Evolutionary conservation across 2,329 filamentous ascomycete species (phyloP).

Genomic region (Colletotrichum salicis): DNA sequence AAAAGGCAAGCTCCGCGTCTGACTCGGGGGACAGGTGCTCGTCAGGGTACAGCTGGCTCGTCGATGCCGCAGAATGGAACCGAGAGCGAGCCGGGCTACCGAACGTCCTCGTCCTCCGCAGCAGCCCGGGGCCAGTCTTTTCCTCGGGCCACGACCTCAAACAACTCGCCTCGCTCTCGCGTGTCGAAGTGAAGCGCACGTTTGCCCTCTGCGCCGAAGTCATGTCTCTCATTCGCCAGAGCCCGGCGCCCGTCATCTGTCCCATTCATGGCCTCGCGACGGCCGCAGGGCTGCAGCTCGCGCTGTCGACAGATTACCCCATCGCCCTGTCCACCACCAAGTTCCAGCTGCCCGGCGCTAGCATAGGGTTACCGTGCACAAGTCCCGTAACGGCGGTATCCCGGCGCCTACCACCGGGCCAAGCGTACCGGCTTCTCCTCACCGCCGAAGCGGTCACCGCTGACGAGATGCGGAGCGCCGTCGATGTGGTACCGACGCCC

Average conservation of each 20-base stretch:
- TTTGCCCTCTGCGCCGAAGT: conserved; percentile 46
- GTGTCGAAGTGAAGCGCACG: conserved; percentile 34
- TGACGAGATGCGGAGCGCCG: conserved; percentile 39
- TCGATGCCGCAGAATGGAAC: conserved; percentile 40
- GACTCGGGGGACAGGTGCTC: not conserved
- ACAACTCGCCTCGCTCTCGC: conserved; percentile 38
- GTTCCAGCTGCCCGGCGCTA: conserved; percentile 44
- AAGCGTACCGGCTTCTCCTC: conserved; percentile 44
- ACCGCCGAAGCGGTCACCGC: conserved; percentile 43
- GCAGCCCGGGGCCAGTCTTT: conserved; percentile 43
- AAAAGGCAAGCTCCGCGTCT: conserved; percentile 11
- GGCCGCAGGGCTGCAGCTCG: conserved; percentile 47
- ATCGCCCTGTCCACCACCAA: conserved; percentile 38
- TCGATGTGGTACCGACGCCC: conserved; percentile 39
- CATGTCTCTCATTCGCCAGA: conserved; percentile 45
- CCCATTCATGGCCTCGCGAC: conserved; percentile 46
- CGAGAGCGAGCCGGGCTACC: conserved; percentile 39
- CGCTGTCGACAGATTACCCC: conserved; percentile 44
- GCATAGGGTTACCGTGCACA: conserved; percentile 46
- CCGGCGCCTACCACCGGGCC: conserved; percentile 39
- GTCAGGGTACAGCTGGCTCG: conserved; percentile 42
- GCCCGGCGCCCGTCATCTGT: conserved; percentile 44
- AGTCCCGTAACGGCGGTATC: conserved; percentile 43
- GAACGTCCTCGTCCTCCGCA: conserved; percentile 46
- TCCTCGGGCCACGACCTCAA: conserved; percentile 46